Conservation (phyloP, 2,329 filamentous ascomycete genomes). For the Sarocladium oryzae region DNA sequence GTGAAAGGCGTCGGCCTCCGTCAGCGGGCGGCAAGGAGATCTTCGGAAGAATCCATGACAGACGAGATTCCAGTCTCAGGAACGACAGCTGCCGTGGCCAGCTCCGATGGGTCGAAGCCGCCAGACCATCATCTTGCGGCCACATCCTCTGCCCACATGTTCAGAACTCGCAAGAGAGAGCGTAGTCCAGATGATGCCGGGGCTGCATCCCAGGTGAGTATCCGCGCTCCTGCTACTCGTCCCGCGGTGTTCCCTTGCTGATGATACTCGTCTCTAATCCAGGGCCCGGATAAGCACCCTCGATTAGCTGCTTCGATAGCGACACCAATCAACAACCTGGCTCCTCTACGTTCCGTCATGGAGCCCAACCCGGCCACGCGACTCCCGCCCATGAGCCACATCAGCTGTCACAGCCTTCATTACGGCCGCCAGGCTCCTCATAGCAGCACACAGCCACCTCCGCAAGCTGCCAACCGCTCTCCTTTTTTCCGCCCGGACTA, state of each 20-base stretch:
- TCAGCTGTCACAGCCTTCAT: not conserved
- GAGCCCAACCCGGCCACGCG: not conserved
- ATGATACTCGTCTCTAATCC: no score
- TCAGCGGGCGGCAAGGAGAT: not conserved
- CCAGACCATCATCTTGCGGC: not conserved
- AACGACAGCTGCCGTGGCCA: not conserved
- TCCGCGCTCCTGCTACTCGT: no score
- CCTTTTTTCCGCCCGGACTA: not conserved
- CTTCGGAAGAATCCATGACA: not conserved
- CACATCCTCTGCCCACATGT: not conserved
- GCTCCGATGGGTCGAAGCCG: not conserved
- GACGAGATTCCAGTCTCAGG: not conserved
- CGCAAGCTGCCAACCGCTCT: not conserved
- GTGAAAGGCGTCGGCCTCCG: conserved; percentile 1
- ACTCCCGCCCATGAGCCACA: conserved; percentile 2
- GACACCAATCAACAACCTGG: not conserved
- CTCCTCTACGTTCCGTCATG: not conserved
- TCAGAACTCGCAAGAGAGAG: not conserved
- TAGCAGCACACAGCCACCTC: no score
- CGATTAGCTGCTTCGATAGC: not conserved
- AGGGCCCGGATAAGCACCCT: not conserved
- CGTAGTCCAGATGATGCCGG: not conserved
- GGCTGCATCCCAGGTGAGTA: not conserved
- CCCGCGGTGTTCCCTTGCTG: no score
- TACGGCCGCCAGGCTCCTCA: not conserved